A percentile compares a stretch with the other conserved stretches of the same genome.
phyloP scores from a whole-genome alignment of 768 basidiomycete species.

The Amanita rimosa region DNA sequence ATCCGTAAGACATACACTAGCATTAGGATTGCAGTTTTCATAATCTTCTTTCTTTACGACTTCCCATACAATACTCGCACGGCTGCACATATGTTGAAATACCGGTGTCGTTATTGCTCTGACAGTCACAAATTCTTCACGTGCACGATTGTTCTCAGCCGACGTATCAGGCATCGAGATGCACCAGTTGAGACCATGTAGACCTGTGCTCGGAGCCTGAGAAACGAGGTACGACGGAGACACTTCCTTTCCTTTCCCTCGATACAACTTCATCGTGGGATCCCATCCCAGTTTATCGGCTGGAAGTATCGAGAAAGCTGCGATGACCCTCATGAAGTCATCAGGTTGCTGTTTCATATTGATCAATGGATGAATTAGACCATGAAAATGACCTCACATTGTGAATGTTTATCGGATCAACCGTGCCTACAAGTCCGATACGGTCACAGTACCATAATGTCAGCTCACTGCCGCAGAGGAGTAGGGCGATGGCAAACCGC shows the following conservation, averaged over 20 bases:
- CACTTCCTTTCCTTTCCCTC: background rate
- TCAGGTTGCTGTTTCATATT: background rate
- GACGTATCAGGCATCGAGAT: background rate
- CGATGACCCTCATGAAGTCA: background rate
- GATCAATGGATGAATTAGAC: no score
- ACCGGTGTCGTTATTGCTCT: background rate
- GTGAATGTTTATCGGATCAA: slow-evolving; percentile 7
- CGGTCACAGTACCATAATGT: slow-evolving; percentile 6
- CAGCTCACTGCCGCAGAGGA: slow-evolving; percentile 5
- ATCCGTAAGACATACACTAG: background rate
- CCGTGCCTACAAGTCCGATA: slow-evolving; percentile 7
- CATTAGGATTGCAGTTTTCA: background rate
- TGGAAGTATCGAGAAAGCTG: background rate
- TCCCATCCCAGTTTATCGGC: background rate
- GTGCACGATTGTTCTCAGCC: background rate
- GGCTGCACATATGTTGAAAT: background rate
- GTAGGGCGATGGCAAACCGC: slow-evolving; percentile 4
- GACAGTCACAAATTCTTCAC: background rate
- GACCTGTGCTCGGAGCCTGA: no score
- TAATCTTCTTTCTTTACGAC: background rate
- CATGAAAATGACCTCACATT: background rate
- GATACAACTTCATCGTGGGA: background rate
- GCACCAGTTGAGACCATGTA: background rate
- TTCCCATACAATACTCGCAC: background rate
- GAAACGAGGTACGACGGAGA: background rate